phyloP scores from a whole-genome alignment of 1,139 yeast species.

The Suhomyces kunorum region DNA sequence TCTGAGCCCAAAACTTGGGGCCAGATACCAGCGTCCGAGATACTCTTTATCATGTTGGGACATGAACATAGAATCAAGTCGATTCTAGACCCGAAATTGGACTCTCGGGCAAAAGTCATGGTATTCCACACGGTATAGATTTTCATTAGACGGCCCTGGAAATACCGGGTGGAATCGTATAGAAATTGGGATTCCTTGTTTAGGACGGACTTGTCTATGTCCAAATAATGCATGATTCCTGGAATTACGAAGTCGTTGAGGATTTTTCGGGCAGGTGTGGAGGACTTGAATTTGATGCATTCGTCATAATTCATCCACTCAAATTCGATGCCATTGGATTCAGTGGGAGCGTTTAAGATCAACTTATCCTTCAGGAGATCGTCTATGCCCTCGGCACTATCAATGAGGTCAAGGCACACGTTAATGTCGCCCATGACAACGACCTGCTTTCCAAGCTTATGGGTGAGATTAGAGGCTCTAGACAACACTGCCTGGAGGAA shows the following conservation, averaged over 20 bases:
- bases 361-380: constrained; percentile 34
- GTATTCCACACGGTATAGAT: constrained; percentile 96
- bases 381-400: constrained; percentile 71
- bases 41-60: constrained; percentile 29
- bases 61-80: constrained; percentile 66
- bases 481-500: constrained; percentile 61
- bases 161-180: constrained; percentile 63
- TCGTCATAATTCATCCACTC: constrained; percentile 43
- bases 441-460: constrained; percentile 58
- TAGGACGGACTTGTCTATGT: constrained; percentile 7
- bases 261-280: constrained; percentile 44
- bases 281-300: constrained; percentile 43
- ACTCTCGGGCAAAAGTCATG: constrained; percentile 70
- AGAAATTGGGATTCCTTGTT: constrained; percentile 33
- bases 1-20: constrained; percentile 81
- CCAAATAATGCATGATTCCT: constrained; percentile 12
- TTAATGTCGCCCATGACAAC: constrained; percentile 87
- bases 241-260: constrained; percentile 40
- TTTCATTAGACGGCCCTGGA: constrained; percentile 57
- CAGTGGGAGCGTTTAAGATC: constrained; percentile 15
- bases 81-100: constrained; percentile 85
- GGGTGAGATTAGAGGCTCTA: constrained; percentile 56
- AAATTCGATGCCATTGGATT: constrained; percentile 28
- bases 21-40: constrained; percentile 61
- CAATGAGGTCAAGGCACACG: constrained; percentile 75